Percentiles rank a stretch among this genome's conserved stretches.
phyloP scores from a whole-genome alignment of 1,284 basidiomycete genomes.

The Cutaneotrichosporon sp. region DNA sequence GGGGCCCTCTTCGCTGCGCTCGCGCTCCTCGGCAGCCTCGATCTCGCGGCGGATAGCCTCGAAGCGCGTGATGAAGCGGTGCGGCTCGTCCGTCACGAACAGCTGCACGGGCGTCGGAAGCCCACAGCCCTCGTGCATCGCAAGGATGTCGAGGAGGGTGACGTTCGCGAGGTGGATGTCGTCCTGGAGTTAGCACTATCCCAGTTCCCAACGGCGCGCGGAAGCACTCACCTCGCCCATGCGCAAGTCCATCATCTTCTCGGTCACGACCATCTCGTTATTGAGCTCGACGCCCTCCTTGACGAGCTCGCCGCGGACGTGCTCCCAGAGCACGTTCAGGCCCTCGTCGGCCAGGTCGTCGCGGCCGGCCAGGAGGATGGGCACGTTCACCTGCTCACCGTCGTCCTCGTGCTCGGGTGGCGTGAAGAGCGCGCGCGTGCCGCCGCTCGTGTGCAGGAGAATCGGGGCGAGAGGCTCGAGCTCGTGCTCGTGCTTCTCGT shows the following conservation, averaged over 20 bases:
- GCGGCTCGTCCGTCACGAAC: slow-evolving; percentile 35
- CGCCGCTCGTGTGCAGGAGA: slow-evolving; percentile 33
- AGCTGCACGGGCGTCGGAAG: slow-evolving; percentile 45
- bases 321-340: slow-evolving; percentile 33
- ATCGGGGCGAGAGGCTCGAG: slow-evolving; percentile 18
- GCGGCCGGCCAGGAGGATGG: slow-evolving; percentile 34
- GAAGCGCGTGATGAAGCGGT: slow-evolving; percentile 46
- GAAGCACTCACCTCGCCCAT: slow-evolving; percentile 66
- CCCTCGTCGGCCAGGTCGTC: slow-evolving; percentile 38
- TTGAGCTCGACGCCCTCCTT: slow-evolving; percentile 24
- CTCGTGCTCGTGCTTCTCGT: slow-evolving; percentile 5
- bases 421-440: slow-evolving; percentile 35
- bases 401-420: slow-evolving; percentile 24
- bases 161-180: slow-evolving; percentile 41
- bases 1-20: slow-evolving; percentile 15
- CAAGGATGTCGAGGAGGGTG: slow-evolving; percentile 43
- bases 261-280: slow-evolving; percentile 39
- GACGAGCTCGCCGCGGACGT: slow-evolving; percentile 31
- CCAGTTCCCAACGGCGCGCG: background rate
- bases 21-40: slow-evolving; percentile 62
- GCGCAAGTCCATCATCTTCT: slow-evolving; percentile 59
- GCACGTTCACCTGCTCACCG: slow-evolving; percentile 3
- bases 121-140: slow-evolving; percentile 43
- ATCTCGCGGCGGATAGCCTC: slow-evolving; percentile 45
- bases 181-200: slow-evolving; percentile 30